These are phyloP conservation scores for Termitomyces sp. DNA, from an alignment of 768 basidiomycete genomes.

Conservation along the genomic window DNA sequence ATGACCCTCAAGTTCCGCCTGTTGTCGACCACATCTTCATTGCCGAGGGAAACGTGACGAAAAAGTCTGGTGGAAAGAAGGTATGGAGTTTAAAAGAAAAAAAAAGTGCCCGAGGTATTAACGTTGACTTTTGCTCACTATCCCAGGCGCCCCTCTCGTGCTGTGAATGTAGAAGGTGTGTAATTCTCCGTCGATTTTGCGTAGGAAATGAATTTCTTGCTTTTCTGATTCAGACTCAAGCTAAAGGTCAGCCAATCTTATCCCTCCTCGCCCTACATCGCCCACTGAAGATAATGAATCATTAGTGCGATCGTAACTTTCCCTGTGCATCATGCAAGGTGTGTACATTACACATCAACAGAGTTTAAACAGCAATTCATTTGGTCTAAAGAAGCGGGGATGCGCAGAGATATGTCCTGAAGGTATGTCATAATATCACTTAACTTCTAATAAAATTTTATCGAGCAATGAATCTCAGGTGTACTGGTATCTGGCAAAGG, in stretches of 20 bases:
- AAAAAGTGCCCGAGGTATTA: background rate
- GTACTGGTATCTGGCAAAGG: constrained; percentile 63
- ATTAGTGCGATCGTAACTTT: constrained; percentile 45
- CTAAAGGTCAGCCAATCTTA: constrained; percentile 38
- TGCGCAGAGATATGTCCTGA: constrained; percentile 64
- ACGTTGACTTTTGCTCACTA: constrained; percentile 1
- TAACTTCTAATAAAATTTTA: background rate
- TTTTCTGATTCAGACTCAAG: constrained; percentile 33
- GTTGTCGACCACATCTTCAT: constrained; percentile 45
- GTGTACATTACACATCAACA: constrained; percentile 3
- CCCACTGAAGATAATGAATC: background rate
- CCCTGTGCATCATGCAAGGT: constrained; percentile 43
- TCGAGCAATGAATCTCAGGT: constrained; percentile 25
- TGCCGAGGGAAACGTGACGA: constrained; percentile 37
- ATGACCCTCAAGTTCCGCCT: constrained; percentile 20
- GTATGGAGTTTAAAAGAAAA: constrained; percentile 20
- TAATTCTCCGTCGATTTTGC: background rate
- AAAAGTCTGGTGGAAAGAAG: constrained; percentile 44
- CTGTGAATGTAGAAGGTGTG: constrained; percentile 56
- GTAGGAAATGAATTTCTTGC: background rate
- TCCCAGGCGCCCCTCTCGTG: constrained; percentile 49
- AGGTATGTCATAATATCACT: constrained; percentile 27
- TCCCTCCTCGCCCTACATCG: constrained; percentile 10
- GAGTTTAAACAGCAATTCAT: constrained; percentile 1
- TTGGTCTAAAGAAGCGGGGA: constrained; percentile 44